phyloP scores from a whole-genome alignment of 495 filamentous ascomycete species.

The Aspergillus saccharolyticus region DNA sequence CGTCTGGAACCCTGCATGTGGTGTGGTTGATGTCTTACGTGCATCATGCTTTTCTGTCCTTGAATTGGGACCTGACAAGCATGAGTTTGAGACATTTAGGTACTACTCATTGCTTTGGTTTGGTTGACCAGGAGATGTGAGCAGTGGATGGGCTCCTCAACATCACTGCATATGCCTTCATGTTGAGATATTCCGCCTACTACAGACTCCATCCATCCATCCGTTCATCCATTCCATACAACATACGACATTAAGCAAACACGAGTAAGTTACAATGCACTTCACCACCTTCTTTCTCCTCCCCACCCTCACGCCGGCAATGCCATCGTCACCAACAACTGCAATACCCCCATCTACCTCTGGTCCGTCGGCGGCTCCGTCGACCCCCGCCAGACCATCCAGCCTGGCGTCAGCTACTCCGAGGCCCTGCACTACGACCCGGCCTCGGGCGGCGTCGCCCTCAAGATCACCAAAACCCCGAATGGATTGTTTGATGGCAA shows the following conservation, averaged over 20 bases:
- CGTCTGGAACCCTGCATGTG: not conserved
- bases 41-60: too few species aligned
- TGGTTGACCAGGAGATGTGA: too few species aligned
- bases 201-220: not conserved
- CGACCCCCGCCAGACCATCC: slow-evolving; percentile 34
- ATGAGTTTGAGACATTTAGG: too few species aligned
- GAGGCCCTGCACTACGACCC: slow-evolving; percentile 43
- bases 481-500: slow-evolving; percentile 52
- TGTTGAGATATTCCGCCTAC: not conserved
- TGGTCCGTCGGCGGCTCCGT: slow-evolving; percentile 53
- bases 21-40: not conserved
- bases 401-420: slow-evolving; percentile 31
- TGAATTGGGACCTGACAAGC: too few species aligned
- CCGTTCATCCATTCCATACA: slow-evolving; percentile 1
- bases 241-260: not conserved
- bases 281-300: slow-evolving; percentile 26
- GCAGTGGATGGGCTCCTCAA: too few species aligned
- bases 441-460: slow-evolving; percentile 47
- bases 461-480: slow-evolving; percentile 48
- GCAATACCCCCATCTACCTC: slow-evolving; percentile 42
- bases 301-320: slow-evolving; percentile 37
- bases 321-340: slow-evolving; percentile 51
- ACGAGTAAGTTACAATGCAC: slow-evolving; percentile 34
- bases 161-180: too few species aligned
- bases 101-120: too few species aligned